phyloP scores from a whole-genome alignment of 2,329 filamentous ascomycete genomes.

The Cercospora zeae-maydis region DNA sequence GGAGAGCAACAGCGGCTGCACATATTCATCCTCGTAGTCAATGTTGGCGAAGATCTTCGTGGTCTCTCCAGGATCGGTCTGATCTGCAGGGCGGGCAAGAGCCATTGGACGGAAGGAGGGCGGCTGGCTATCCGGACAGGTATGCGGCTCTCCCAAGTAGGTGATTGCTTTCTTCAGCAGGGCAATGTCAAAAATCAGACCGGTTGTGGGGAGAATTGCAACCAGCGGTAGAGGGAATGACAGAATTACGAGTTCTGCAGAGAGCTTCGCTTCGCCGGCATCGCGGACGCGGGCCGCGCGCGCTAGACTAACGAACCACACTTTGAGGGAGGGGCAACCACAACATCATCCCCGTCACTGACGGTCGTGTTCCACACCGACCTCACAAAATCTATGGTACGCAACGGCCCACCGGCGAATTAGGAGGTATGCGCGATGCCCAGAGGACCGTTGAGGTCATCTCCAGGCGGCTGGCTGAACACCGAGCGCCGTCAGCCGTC shows the following conservation, averaged over 20 bases:
- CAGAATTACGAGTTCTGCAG: background rate
- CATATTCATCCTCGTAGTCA: constrained; percentile 82
- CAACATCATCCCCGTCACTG: background rate
- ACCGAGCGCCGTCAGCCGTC: background rate
- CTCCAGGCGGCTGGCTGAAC: background rate
- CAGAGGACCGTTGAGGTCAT: background rate
- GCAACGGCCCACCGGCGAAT: background rate
- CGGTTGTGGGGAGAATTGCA: background rate
- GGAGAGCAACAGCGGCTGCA: constrained; percentile 76
- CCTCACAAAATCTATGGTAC: background rate
- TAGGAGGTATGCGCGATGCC: background rate
- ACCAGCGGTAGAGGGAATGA: background rate
- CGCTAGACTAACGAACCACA: background rate
- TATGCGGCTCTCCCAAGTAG: background rate
- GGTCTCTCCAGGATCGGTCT: background rate
- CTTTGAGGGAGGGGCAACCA: background rate
- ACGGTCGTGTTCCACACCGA: background rate
- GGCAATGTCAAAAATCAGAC: background rate
- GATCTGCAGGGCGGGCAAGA: background rate
- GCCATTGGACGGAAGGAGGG: constrained; percentile 5
- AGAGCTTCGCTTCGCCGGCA: background rate
- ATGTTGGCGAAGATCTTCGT: constrained; percentile 63
- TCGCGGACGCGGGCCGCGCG: background rate
- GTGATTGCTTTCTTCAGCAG: background rate
- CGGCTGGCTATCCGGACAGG: background rate